Evolutionary conservation across 345 rosid species (phyloP).

Genomic region (Isatis tinctoria): DNA sequence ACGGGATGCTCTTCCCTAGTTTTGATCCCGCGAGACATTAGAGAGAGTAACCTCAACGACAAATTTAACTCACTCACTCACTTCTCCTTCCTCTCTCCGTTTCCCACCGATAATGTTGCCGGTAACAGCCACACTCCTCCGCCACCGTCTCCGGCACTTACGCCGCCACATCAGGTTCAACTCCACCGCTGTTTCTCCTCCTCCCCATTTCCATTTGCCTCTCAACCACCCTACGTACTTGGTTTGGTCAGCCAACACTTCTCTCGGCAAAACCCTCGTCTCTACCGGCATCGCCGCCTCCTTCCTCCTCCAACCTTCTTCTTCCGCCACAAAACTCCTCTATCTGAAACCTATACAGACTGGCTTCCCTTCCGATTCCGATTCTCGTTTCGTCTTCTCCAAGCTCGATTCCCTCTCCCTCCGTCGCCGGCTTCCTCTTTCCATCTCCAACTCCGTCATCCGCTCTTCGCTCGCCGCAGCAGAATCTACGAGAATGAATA

Average conservation of each 20-base stretch:
- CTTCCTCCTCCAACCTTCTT: constrained; percentile 56
- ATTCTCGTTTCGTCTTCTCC: constrained; percentile 68
- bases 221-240: constrained; percentile 67
- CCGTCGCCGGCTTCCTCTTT: constrained; percentile 41
- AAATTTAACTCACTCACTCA: too few species aligned
- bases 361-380: constrained; percentile 91
- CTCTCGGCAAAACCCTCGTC: constrained; percentile 91
- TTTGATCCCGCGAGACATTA: too few species aligned
- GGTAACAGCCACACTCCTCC: constrained; percentile 21
- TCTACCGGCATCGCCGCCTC: constrained; percentile 88
- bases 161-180: background rate
- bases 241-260: constrained; percentile 82
- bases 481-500: constrained; percentile 17
- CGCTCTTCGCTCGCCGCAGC: constrained; percentile 55
- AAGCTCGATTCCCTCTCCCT: constrained; percentile 63
- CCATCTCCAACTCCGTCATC: constrained; percentile 58
- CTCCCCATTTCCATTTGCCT: constrained; percentile 31
- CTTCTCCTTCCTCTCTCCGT: too few species aligned
- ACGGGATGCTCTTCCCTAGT: too few species aligned
- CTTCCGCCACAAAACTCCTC: constrained; percentile 42
- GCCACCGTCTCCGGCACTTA: constrained; percentile 20
- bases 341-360: constrained; percentile 90
- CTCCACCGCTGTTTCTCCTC: background rate
- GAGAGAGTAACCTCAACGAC: too few species aligned
- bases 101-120: constrained; percentile 18